Percentiles rank a stretch among this genome's conserved stretches.
These are phyloP conservation scores for Fusarium cyanostomum DNA, from an alignment of 2,329 filamentous ascomycete species.

Conservation along the genomic window DNA sequence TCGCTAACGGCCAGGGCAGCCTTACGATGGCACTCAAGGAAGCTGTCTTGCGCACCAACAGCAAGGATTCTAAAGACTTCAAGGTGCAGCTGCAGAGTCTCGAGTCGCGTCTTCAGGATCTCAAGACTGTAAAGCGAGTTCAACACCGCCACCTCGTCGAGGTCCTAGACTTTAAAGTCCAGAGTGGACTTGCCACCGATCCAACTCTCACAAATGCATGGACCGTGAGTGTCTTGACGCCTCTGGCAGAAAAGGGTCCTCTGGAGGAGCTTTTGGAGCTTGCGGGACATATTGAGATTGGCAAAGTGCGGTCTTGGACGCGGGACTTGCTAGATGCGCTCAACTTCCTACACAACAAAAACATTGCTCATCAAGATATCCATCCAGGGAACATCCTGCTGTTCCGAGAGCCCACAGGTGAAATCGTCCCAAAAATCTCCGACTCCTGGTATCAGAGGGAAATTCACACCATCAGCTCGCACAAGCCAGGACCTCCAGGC, in stretches of 20 bases:
- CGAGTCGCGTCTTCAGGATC: constrained; percentile 77
- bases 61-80: constrained; percentile 69
- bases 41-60: constrained; percentile 65
- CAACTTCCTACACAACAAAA: constrained; percentile 85
- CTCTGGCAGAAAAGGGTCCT: constrained; percentile 83
- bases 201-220: constrained; percentile 58
- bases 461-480: constrained; percentile 68
- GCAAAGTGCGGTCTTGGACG: constrained; percentile 88
- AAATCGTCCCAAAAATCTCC: constrained; percentile 77
- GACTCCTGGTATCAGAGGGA: constrained; percentile 77
- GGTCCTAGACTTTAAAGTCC: constrained; percentile 84
- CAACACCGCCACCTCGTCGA: constrained; percentile 81
- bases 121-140: constrained; percentile 78
- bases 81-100: constrained; percentile 81
- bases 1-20: constrained; percentile 62
- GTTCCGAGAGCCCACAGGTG: constrained; percentile 73
- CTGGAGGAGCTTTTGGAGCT: constrained; percentile 84
- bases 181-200: constrained; percentile 59
- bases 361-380: constrained; percentile 84
- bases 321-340: constrained; percentile 89
- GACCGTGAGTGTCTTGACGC: constrained; percentile 79
- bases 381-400: constrained; percentile 83
- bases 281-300: constrained; percentile 76
- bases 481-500: constrained; percentile 62
- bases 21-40: constrained; percentile 80